Evolutionary conservation across 1,284 basidiomycete species (phyloP), one percentile per base, ranked within the genome.

Genomic region (Retiboletus flavoniger): DNA sequence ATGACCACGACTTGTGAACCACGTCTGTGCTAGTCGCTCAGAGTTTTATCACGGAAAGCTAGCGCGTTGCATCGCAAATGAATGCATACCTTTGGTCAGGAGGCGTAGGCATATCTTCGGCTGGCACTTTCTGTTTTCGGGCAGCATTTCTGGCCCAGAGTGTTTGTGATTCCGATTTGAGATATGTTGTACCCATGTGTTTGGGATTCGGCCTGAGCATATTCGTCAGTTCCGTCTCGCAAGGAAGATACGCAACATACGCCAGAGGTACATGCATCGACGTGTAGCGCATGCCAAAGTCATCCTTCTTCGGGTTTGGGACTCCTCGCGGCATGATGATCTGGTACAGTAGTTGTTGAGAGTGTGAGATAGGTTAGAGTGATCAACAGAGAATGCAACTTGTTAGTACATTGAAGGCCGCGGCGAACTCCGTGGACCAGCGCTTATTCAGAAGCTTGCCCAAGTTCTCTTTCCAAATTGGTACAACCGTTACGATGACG

Each of bases 1-100:
- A 99, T 91, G 36, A 99, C 89, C 54, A 99, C 74, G 46, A 88
- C 83, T 54, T 88, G 84, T 2, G 86, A 85, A 36, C 89, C 89
- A 45, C 87, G 82, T 65, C 87, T 82, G 50, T 68, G 69, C 74
- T 77, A 29, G 31, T 47, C 56, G 61, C 54, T 60, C 54, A 61
- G 59, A 52, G 52, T 57, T 61, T 61, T 49, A 59, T 60, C 49
- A 56, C 53, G 51, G 56, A 51, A 58, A 53, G 39, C 36, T 51
- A n/a, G 36, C 36, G 44, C 47, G 32, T 31, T 45, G 29, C 43
- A 43, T 34, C 43, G 46, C 51, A 31, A 48, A 47, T 50, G 38
- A 49, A 47, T 28, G 40, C 32, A 50, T 54, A 81, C 84, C 76
- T 80, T 69, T 63, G 74, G 57, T 77, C 80, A 60, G 56, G 69